phyloP scores from a whole-genome alignment of 768 basidiomycete species.

The Kondoa subrosea region DNA sequence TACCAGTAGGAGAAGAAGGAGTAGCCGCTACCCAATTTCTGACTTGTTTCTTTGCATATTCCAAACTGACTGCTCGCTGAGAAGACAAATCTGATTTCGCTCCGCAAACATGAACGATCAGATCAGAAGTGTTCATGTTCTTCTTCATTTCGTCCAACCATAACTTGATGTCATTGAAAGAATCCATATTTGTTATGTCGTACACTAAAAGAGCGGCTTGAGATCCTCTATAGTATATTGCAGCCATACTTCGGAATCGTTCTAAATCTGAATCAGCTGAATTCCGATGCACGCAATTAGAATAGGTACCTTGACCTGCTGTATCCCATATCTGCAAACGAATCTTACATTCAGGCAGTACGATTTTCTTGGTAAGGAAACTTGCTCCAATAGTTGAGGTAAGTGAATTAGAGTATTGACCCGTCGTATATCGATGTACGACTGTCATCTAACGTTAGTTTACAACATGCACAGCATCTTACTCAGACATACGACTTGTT shows the following conservation, averaged over 20 bases:
- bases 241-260: constrained; percentile 38
- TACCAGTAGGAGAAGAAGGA: constrained; percentile 4
- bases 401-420: constrained; percentile 73
- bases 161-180: constrained; percentile 75
- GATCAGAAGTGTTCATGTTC: constrained; percentile 38
- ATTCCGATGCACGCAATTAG: constrained; percentile 21
- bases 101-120: constrained; percentile 88
- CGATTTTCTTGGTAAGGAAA: constrained; percentile 83
- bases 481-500: constrained; percentile 18
- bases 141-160: constrained; percentile 49
- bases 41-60: constrained; percentile 63
- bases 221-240: constrained; percentile 92
- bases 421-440: constrained; percentile 78
- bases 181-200: constrained; percentile 76
- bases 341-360: constrained; percentile 67
- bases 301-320: constrained; percentile 57
- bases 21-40: constrained; percentile 52
- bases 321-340: constrained; percentile 56
- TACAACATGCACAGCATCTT: no score
- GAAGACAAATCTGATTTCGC: constrained; percentile 43
- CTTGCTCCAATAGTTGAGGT: constrained; percentile 82
- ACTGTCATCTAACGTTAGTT: constrained; percentile 32
- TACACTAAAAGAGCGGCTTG: constrained; percentile 86
- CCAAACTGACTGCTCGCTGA: constrained; percentile 34
- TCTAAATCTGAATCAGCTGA: not conserved